phyloP scores from a whole-genome alignment of 371 early-diverging fungal genomes.

The Syncephalis plumigaleata region DNA sequence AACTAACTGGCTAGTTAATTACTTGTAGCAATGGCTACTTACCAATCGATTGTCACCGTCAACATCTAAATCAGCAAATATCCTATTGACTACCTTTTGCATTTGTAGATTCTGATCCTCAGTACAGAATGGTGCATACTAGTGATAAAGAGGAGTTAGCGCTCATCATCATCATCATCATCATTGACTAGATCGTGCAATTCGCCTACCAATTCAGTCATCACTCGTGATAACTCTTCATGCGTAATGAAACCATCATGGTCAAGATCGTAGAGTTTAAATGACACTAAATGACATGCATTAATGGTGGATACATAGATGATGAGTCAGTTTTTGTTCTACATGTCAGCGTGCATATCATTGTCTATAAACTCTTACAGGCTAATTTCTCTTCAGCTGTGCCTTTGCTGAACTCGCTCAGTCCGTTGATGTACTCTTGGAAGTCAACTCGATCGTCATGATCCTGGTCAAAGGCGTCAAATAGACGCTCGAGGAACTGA shows the following conservation, averaged over 20 bases:
- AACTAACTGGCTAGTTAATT: no score
- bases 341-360: no score
- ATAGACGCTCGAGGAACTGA: no score
- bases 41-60: conserved; percentile 36
- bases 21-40: no score
- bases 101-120: conserved; percentile 53
- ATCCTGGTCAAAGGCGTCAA: no score
- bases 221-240: conserved; percentile 50
- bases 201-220: conserved; percentile 46
- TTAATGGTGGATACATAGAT: no score
- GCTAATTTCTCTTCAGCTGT: conserved; percentile 60
- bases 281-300: conserved; percentile 36
- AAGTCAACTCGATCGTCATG: conserved; percentile 31
- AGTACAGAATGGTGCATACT: conserved; percentile 43
- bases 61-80: conserved; percentile 73
- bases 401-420: conserved; percentile 63
- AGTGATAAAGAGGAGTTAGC: not conserved
- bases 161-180: no score
- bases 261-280: conserved; percentile 66
- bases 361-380: conserved; percentile 21
- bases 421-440: conserved; percentile 58
- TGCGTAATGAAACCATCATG: conserved; percentile 59
- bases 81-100: conserved; percentile 34
- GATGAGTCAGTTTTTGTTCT: no score
- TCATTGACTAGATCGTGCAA: no score